These are phyloP conservation scores for Daldinia vernicosa DNA, from an alignment of 495 filamentous ascomycete species.

Conservation along the genomic window DNA sequence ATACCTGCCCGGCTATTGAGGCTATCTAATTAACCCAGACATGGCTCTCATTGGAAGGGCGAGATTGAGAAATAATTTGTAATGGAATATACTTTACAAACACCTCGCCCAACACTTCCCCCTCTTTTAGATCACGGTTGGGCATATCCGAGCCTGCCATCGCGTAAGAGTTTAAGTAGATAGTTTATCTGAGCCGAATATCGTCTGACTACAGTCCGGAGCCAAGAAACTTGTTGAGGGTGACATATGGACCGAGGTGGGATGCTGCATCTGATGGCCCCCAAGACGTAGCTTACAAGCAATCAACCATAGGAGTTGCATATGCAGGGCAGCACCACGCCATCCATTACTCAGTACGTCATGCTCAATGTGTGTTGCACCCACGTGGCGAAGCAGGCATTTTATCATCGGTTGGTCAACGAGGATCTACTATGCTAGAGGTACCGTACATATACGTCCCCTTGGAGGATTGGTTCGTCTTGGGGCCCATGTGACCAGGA, in stretches of 20 bases:
- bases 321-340: constrained; percentile 19
- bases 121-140: background rate
- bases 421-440: constrained; percentile 18
- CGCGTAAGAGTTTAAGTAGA: background rate
- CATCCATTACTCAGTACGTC: constrained; percentile 30
- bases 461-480: constrained; percentile 21
- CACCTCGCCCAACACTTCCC: constrained; percentile 3
- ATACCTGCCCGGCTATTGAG: background rate
- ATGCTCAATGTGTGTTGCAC: constrained; percentile 19
- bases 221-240: constrained; percentile 5
- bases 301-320: constrained; percentile 16
- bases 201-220: background rate
- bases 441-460: constrained; percentile 25
- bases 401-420: constrained; percentile 1
- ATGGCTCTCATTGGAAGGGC: background rate
- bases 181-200: constrained; percentile 1
- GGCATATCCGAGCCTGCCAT: background rate
- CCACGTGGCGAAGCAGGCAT: constrained; percentile 40
- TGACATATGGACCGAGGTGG: constrained; percentile 26
- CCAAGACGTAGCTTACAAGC: constrained; percentile 20
- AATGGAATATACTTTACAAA: background rate
- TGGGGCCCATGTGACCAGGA: constrained; percentile 22
- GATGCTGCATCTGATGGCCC: constrained; percentile 13
- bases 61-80: background rate
- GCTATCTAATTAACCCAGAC: background rate